These are phyloP conservation scores for Colletotrichum gigasporum DNA, from an alignment of 2,329 filamentous ascomycete genomes.

Conservation along the genomic window DNA sequence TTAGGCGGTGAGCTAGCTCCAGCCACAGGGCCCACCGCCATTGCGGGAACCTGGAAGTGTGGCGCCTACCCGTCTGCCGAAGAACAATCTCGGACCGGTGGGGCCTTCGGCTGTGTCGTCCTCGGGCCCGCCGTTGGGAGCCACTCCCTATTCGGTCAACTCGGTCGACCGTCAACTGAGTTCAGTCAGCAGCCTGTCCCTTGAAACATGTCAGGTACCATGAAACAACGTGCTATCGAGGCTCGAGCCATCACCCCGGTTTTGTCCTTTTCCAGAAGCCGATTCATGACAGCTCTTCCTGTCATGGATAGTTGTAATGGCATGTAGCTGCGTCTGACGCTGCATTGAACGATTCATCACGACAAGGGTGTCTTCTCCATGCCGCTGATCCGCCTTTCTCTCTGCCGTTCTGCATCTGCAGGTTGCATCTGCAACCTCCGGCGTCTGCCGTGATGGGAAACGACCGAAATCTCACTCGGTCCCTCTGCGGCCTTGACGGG, in stretches of 20 bases:
- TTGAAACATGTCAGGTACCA: slow-evolving; percentile 30
- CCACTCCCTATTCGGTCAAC: slow-evolving; percentile 11
- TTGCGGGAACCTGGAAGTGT: not conserved
- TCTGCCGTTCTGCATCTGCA: too few relatives aligned
- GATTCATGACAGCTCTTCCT: not conserved
- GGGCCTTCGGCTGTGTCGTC: not conserved
- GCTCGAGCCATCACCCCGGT: slow-evolving; percentile 1
- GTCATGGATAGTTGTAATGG: slow-evolving; percentile 12
- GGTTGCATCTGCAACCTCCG: not conserved
- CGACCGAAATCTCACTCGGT: not conserved
- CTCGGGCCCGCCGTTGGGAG: not conserved
- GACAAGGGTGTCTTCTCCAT: not conserved
- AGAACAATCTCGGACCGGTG: slow-evolving; percentile 3
- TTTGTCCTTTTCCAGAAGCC: not conserved
- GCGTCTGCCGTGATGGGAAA: not conserved
- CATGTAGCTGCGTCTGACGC: not conserved
- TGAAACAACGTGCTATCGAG: slow-evolving; percentile 14
- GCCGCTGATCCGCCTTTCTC: not conserved
- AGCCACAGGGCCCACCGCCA: slow-evolving; percentile 11
- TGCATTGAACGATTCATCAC: not conserved
- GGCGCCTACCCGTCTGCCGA: slow-evolving; percentile 2
- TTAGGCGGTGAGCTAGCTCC: slow-evolving; percentile 30
- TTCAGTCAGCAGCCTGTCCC: slow-evolving; percentile 1
- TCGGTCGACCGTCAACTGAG: not conserved
- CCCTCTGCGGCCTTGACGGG: not conserved